Evolutionary conservation across 306 rosid species (phyloP), one percentile per base, ranked within the genome.

Genomic region (Lathyrus aphaca): DNA sequence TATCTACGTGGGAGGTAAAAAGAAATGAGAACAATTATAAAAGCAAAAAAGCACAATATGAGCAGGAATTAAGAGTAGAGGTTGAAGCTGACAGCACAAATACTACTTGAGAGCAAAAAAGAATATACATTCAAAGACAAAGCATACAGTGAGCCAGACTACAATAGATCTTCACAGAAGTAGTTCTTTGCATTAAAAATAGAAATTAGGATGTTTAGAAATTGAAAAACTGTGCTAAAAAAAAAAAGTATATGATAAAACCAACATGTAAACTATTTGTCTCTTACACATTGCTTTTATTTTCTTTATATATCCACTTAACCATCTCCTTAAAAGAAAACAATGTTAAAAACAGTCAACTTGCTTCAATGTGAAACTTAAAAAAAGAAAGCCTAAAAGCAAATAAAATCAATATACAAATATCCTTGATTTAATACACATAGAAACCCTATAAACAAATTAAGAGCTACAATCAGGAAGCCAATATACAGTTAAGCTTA

Each of bases 401-500:
- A 72, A 46, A 32, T 38, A 56, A 66, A 30, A 40, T 7, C 37
- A 60, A 38, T 21, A 69, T 13, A 44, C 37, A 12, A 67, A 53
- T 38, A 63, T 19, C 57, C 38, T 61, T 50, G 43, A 12, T 44
- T 51, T 21, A 51, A 69, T 46, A 63, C 32, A 56, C 27, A 64
- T 19, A 5, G 50, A 18, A 67, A 61, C 30, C 59, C 58, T 54
- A 37, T 38, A 17, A 29, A 68, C 6, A 42, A 40, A 62, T 19
- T 5, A 63, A 66, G 39, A 72, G 19, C 21, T 49, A 55, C 35
- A 69, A 57, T 32, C 65, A 15, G 7, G 50, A 32, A 51, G 53
- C 69, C 61, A 67, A 62, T 35, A 68, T 60, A 23, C 19, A 40
- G 66, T 46, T 46, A 68, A 23, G 12, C 43, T 58, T 65, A 66